These are phyloP conservation scores for Paramarasmius palmivorus DNA, from an alignment of 1,284 basidiomycete genomes.

Conservation along the genomic window DNA sequence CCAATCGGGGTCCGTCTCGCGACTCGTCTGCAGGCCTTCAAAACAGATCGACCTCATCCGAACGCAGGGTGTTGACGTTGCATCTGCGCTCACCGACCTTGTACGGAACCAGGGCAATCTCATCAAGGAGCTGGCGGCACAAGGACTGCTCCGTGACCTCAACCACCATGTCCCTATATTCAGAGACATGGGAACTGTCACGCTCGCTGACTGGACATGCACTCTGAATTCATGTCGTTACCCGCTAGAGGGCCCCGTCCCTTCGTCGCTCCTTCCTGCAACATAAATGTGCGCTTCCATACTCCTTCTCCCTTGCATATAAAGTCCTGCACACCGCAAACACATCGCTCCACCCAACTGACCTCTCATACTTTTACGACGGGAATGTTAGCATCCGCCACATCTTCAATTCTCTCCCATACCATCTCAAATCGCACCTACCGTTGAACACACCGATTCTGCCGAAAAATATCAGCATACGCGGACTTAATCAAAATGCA, in stretches of 20 bases:
- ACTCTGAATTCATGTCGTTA: conserved; percentile 22
- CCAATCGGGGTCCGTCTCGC: too few relatives aligned
- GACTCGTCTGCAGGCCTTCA: too few relatives aligned
- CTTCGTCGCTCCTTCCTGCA: conserved; percentile 11
- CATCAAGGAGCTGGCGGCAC: conserved; percentile 23
- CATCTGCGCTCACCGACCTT: too few relatives aligned
- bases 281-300: conserved; percentile 16
- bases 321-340: neutral
- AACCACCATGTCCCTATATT: conserved; percentile 31
- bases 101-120: too few relatives aligned
- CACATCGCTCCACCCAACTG: neutral
- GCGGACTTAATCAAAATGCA: too few relatives aligned
- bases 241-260: conserved; percentile 20
- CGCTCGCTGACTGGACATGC: conserved; percentile 33
- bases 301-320: neutral
- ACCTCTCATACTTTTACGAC: neutral
- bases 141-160: conserved; percentile 24
- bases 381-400: neutral
- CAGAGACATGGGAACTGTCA: conserved; percentile 27
- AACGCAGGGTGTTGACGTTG: too few relatives aligned
- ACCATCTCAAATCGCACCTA: too few relatives aligned
- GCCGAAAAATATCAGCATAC: too few relatives aligned
- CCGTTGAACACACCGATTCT: too few relatives aligned
- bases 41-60: too few relatives aligned
- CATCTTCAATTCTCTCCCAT: too few relatives aligned